Percentiles rank a stretch among this genome's conserved stretches.
Evolutionary conservation across 1,284 basidiomycete species (phyloP).

Genomic region (Anthracocystis panici-leucophaei): DNA sequence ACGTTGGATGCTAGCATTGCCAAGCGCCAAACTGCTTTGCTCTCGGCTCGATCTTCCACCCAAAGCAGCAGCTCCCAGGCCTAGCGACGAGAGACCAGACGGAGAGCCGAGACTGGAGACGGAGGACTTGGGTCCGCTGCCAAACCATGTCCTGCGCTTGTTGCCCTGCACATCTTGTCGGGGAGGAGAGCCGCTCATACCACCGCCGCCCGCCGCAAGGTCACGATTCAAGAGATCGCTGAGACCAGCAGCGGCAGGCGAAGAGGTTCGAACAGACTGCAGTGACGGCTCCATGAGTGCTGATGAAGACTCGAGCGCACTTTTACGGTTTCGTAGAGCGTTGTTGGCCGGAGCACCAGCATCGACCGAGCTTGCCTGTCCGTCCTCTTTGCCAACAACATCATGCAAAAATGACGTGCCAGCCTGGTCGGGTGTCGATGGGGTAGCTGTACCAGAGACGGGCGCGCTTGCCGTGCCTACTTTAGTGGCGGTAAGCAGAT

Average conservation of each 20-base stretch:
- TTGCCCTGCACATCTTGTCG: slow-evolving; percentile 28
- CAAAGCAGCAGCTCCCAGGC: slow-evolving; percentile 23
- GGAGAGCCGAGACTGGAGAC: slow-evolving; percentile 28
- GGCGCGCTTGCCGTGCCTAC: slow-evolving; percentile 40
- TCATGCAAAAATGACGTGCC: slow-evolving; percentile 4
- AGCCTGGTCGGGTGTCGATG: slow-evolving; percentile 13
- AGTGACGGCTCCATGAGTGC: slow-evolving; percentile 16
- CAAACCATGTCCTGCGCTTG: slow-evolving; percentile 55
- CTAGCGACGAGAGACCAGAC: slow-evolving; percentile 38
- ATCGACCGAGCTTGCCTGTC: slow-evolving; percentile 25
- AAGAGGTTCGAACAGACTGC: slow-evolving; percentile 23
- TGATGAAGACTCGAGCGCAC: slow-evolving; percentile 10
- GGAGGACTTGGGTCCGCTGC: slow-evolving; percentile 25
- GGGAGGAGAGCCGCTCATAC: slow-evolving; percentile 27
- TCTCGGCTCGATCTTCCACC: slow-evolving; percentile 34
- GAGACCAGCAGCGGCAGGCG: slow-evolving; percentile 49
- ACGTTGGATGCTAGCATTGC: slow-evolving; percentile 57
- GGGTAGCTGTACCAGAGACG: slow-evolving; percentile 43
- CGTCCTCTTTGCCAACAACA: slow-evolving; percentile 2
- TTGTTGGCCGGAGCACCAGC: slow-evolving; percentile 8
- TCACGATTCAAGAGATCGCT: slow-evolving; percentile 51
- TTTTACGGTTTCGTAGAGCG: slow-evolving; percentile 44
- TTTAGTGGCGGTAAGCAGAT: slow-evolving; percentile 30
- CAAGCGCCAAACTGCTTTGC: slow-evolving; percentile 61
- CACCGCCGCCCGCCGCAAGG: slow-evolving; percentile 40